These are phyloP conservation scores for Lasiosphaeria ovina DNA, from an alignment of 495 filamentous ascomycete genomes.

Conservation along the genomic window DNA sequence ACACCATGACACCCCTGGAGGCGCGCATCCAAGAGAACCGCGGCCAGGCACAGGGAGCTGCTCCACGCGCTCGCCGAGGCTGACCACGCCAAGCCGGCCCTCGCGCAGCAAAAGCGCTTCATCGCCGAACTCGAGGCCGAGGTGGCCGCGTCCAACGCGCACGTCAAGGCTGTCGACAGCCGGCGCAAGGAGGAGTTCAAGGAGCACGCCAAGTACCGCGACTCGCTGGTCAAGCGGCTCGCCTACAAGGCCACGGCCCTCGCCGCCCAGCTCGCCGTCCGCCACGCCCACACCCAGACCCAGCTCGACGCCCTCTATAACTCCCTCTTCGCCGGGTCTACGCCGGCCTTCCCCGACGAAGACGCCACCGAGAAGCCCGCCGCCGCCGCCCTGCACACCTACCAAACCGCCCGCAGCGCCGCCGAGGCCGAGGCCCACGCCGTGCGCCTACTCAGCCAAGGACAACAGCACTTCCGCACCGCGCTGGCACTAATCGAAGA, in stretches of 20 bases:
- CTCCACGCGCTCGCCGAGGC: slow-evolving; percentile 39
- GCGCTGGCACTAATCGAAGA: slow-evolving; percentile 33
- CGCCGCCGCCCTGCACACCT: slow-evolving; percentile 17
- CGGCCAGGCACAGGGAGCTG: slow-evolving; percentile 15
- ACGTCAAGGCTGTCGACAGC: slow-evolving; percentile 23
- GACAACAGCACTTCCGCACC: slow-evolving; percentile 22
- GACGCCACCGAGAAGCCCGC: slow-evolving; percentile 36
- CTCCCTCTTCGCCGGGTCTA: slow-evolving; percentile 45
- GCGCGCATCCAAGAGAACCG: background rate
- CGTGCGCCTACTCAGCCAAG: slow-evolving; percentile 26
- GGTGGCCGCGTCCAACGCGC: slow-evolving; percentile 23
- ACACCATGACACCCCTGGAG: background rate
- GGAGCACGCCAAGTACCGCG: slow-evolving; percentile 49
- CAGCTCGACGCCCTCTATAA: slow-evolving; percentile 41
- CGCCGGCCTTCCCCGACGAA: slow-evolving; percentile 48
- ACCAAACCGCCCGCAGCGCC: slow-evolving; percentile 21
- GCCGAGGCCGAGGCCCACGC: slow-evolving; percentile 30
- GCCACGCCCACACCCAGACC: slow-evolving; percentile 35
- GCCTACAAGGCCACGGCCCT: slow-evolving; percentile 41
- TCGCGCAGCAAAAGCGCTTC: slow-evolving; percentile 39
- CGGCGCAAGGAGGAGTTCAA: slow-evolving; percentile 41
- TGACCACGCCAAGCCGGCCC: slow-evolving; percentile 39
- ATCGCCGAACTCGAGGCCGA: slow-evolving; percentile 38
- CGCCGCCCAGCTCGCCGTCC: slow-evolving; percentile 23
- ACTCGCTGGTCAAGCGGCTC: slow-evolving; percentile 44